Evolutionary conservation across 1,139 yeast genomes (phyloP).

Genomic region (Debaryomyces robertsiae): DNA sequence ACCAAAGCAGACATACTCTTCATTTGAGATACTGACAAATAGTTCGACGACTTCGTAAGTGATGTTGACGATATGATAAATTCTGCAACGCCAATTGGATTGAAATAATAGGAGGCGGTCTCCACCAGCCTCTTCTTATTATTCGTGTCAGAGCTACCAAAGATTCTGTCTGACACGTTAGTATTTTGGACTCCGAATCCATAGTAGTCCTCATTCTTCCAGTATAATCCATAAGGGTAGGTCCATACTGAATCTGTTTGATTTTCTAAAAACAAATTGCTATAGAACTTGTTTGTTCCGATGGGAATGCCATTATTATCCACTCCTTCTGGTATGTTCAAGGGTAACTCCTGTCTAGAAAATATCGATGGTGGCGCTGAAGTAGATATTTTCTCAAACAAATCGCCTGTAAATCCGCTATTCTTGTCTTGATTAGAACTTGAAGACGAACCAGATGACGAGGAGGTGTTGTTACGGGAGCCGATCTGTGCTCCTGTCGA

Average conservation of each 20-base stretch:
- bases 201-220: conserved; percentile 40
- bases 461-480: conserved; percentile 1
- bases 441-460: conserved; percentile 5
- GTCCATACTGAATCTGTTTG: conserved; percentile 73
- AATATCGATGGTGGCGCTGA: conserved; percentile 53
- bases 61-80: conserved; percentile 59
- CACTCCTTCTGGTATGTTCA: conserved; percentile 51
- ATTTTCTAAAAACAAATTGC: conserved; percentile 67
- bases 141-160: conserved; percentile 54
- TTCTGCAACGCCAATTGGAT: conserved; percentile 55
- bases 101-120: conserved; percentile 47
- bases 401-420: conserved; percentile 25
- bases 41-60: conserved; percentile 36
- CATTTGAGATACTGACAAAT: conserved; percentile 51
- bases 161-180: conserved; percentile 58
- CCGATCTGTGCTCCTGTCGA: not conserved
- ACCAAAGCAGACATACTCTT: conserved; percentile 59
- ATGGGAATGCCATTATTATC: conserved; percentile 50
- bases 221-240: conserved; percentile 82
- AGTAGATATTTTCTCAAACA: conserved; percentile 54
- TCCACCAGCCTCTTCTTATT: conserved; percentile 18
- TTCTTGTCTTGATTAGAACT: conserved; percentile 3
- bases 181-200: conserved; percentile 76
- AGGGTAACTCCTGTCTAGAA: conserved; percentile 48
- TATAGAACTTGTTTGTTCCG: conserved; percentile 83